Evolutionary conservation across 2,329 filamentous ascomycete genomes (phyloP), one percentile per base, ranked within the genome.

Genomic region (Penicillium sp.): DNA sequence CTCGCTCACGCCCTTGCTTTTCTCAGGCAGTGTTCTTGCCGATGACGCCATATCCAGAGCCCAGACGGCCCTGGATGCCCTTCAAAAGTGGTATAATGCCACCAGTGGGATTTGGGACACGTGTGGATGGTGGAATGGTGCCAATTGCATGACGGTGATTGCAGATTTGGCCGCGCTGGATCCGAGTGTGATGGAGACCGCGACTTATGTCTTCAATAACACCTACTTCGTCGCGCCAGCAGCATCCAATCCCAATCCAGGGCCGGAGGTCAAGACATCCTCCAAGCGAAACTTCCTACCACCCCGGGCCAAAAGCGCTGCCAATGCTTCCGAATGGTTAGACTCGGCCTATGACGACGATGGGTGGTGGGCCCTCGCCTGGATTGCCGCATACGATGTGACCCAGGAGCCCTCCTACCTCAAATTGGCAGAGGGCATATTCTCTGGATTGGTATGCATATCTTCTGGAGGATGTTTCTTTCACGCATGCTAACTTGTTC

Each of bases 81-180:
- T 86, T 1, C 80, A 84, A 51, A 57, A 54, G 28, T 86, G 78
- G 76, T 86, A 86, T 60, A 75, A 83, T 54, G 41, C 63, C 2
- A 55, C 58, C 4, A 79, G 73, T 1, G 84, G 84, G 3, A 67
- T 85, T 9, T 87, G 81, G 80, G 65, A 78, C 39, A 75, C 75
- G 0, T 73, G 76, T 6, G 75, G 75, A n/a, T 88, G 84, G 84
- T 88, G 84, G 84, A 86, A 87, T 56, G 76, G 76, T 37, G 84
- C 78, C 30, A 87, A 86, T 56, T 74, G 74, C 41, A 67, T 87
- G 43, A 84, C 81, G 0, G 74, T 73, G 3, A 62, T 87, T 13
- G 76, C 74, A 36, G 79, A 86, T 40, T 62, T 78, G 16, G 68
- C 69, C 6, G 59, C 60, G 1, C 33, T 65, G 18, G 64, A 69